phyloP scores from a whole-genome alignment of 176 grass and related monocot species.

The Bonia amplexicaulis region DNA sequence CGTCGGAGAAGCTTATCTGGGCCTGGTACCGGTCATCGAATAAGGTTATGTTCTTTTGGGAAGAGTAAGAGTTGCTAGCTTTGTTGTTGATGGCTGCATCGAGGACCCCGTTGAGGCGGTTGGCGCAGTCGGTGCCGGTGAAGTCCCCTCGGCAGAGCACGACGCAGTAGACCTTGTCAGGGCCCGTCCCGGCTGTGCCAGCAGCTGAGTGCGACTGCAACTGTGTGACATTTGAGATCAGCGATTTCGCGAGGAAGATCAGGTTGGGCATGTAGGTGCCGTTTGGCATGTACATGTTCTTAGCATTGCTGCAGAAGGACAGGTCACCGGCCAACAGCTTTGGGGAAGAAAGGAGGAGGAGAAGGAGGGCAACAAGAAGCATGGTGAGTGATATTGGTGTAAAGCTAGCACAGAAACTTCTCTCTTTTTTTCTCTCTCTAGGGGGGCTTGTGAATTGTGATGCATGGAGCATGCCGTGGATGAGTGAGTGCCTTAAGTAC shows the following conservation, averaged over 20 bases:
- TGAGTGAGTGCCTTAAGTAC: not conserved
- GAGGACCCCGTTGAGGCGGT: not conserved
- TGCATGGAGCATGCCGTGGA: not conserved
- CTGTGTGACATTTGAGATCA: not conserved
- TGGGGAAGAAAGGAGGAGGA: conserved; percentile 19
- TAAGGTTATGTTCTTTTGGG: conserved; percentile 7
- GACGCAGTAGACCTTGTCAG: conserved; percentile 32
- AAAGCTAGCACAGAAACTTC: not conserved
- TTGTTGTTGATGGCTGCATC: not conserved
- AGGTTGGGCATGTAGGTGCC: conserved; percentile 14
- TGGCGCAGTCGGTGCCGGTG: conserved; percentile 7
- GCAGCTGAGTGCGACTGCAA: conserved; percentile 17
- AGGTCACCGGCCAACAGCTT: not conserved
- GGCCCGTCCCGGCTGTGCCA: conserved; percentile 10
- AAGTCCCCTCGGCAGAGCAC: conserved; percentile 57
- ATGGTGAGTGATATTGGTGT: not conserved
- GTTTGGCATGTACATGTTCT: not conserved
- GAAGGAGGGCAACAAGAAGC: not conserved
- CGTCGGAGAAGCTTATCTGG: conserved; percentile 38
- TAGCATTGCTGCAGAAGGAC: conserved; percentile 9
- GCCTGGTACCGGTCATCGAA: conserved; percentile 26
- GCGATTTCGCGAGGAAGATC: not conserved
- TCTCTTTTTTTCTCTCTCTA: not conserved
- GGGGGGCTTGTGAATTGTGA: not conserved
- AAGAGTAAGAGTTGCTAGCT: not conserved